phyloP scores from a whole-genome alignment of 352 stramenopile genomes.

The Pythium aquatile region DNA sequence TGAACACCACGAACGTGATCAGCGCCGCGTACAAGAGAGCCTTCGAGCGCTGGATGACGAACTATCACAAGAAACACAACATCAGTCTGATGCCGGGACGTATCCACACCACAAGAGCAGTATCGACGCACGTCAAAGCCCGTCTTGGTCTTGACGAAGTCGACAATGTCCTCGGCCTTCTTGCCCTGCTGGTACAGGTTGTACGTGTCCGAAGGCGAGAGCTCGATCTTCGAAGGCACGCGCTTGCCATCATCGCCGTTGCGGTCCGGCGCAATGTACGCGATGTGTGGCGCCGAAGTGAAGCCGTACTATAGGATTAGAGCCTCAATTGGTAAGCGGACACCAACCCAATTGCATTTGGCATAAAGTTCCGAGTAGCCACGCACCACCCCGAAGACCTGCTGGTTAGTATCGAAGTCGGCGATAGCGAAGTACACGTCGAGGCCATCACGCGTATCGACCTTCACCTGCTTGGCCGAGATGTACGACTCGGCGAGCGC shows the following conservation, averaged over 20 bases:
- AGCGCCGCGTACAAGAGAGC: conserved; percentile 55
- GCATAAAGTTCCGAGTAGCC: neutral
- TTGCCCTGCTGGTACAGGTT: conserved; percentile 81
- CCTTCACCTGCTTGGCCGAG: conserved; percentile 59
- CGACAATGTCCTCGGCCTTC: conserved; percentile 58
- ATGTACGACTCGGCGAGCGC: conserved; percentile 65
- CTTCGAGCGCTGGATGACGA: conserved; percentile 72
- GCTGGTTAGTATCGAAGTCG: conserved; percentile 73
- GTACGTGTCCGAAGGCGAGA: conserved; percentile 60
- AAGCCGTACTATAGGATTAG: conserved; percentile 53
- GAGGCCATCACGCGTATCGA: conserved; percentile 73
- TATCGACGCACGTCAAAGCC: conserved; percentile 63
- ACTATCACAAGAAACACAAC: conserved; percentile 20
- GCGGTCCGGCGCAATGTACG: conserved; percentile 70
- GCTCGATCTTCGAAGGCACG: conserved; percentile 49
- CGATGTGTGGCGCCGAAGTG: conserved; percentile 74
- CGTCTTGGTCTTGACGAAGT: conserved; percentile 80
- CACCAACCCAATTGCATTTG: neutral
- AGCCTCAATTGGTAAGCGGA: neutral
- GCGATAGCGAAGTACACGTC: conserved; percentile 77
- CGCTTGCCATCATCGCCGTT: conserved; percentile 48
- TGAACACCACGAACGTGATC: conserved; percentile 27
- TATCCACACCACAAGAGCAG: neutral
- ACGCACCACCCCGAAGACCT: conserved; percentile 60
- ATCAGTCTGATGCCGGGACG: neutral